Evolutionary conservation across 2,329 filamentous ascomycete genomes (phyloP), one percentile per base, ranked within the genome.

Genomic region (Paecilomyces fulvus): DNA sequence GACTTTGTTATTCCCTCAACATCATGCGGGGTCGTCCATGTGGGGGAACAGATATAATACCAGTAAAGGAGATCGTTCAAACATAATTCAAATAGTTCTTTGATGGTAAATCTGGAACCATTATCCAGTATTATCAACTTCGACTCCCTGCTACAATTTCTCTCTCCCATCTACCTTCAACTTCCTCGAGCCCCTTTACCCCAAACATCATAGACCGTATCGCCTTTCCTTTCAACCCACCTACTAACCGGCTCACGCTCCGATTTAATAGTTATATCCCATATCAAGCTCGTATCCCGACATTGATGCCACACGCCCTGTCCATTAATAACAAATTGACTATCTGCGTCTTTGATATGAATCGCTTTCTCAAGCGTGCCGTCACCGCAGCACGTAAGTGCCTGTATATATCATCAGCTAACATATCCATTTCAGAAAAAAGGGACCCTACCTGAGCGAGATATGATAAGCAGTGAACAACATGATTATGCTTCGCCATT

Each of bases 401-500:
- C 25, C 55, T 56, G 28, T 17, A 3, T 7, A 20, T 31, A 31
- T 17, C n/a, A n/a, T 43, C 10, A 43, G 37, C 37, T 7, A 20
- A 17, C 33, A 37, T 43, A 8, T 37, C 33, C 33, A 37, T 33
- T 14, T 17, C 12, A 21, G 5, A 17, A 14, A 21, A n/a, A 11
- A 30, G 31, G 30, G 49, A 49, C 28, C 54, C 49, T 52, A 58
- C 57, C 55, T 56, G 57, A 8, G 55, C 55, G 28, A 56, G 23
- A 37, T 58, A 58, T 3, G 55, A 53, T 17, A 58, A 56, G 30
- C 54, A 58, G 54, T 58, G 57, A 37, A 28, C 48, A n/a, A 50
- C 37, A 58, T 58, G 55, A 33, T 17, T 28, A 28, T 28, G 25
- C 25, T 28, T 28, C 25, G 25, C 25, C 25, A 28, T 17, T 33